These are phyloP conservation scores for Dipteronia sinensis DNA, from an alignment of 345 rosid species.

Conservation along the genomic window DNA sequence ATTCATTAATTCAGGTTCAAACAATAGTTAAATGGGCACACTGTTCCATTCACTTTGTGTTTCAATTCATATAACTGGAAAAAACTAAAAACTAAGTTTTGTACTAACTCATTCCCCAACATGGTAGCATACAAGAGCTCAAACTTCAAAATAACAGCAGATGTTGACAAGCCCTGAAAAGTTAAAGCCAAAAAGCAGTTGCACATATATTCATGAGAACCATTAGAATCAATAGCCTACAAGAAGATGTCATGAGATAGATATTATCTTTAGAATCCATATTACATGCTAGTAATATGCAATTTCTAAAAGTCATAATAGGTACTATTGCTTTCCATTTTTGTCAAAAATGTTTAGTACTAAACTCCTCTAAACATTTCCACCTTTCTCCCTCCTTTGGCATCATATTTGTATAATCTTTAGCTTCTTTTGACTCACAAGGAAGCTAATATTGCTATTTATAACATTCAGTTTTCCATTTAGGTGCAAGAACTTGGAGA, in stretches of 20 bases:
- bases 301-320: background rate
- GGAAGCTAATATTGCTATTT: background rate
- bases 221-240: background rate
- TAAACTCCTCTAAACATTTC: background rate
- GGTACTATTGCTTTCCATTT: background rate
- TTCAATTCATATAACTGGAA: background rate
- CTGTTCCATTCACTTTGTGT: background rate
- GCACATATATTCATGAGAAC: slow-evolving; percentile 1
- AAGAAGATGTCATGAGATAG: background rate
- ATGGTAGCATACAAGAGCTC: slow-evolving; percentile 83
- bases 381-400: background rate
- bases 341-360: background rate
- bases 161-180: slow-evolving; percentile 63
- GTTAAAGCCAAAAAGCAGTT: background rate
- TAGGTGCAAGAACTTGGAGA: background rate
- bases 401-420: background rate
- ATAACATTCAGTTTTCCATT: background rate
- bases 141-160: slow-evolving; percentile 86
- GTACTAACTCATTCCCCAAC: slow-evolving; percentile 53
- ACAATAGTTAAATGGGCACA: slow-evolving; percentile 2
- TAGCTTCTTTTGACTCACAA: background rate
- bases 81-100: background rate
- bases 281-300: background rate
- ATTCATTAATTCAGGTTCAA: slow-evolving; percentile 8
- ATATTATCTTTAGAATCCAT: background rate